phyloP scores from a whole-genome alignment of 2,329 filamentous ascomycete genomes.

The Aureobasidium sp. region DNA sequence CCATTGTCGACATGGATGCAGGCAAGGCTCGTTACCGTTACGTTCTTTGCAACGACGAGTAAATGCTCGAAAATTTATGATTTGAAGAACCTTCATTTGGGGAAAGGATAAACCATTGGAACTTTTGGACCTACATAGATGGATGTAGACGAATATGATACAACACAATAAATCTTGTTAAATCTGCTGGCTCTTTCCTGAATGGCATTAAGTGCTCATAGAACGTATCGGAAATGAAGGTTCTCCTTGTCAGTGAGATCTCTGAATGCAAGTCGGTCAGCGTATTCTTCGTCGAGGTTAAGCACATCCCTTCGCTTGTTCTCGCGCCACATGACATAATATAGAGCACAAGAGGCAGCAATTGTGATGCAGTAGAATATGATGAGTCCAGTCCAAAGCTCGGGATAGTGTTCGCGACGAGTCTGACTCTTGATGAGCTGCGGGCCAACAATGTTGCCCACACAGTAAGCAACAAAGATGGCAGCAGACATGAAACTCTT shows the following conservation, averaged over 20 bases:
- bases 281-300: slow-evolving; percentile 49
- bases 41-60: slow-evolving; percentile 28
- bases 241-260: slow-evolving; percentile 52
- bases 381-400: slow-evolving; percentile 62
- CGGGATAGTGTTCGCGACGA: slow-evolving; percentile 58
- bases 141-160: background rate
- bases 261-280: slow-evolving; percentile 54
- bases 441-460: slow-evolving; percentile 69
- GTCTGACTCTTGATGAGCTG: slow-evolving; percentile 62
- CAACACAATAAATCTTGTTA: background rate
- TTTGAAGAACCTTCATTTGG: background rate
- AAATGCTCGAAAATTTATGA: background rate
- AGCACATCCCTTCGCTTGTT: slow-evolving; percentile 46
- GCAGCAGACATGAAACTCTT: slow-evolving; percentile 68
- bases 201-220: background rate
- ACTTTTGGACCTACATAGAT: background rate
- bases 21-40: slow-evolving; percentile 43
- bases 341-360: slow-evolving; percentile 46
- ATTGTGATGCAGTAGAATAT: slow-evolving; percentile 62
- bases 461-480: slow-evolving; percentile 67
- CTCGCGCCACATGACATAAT: slow-evolving; percentile 50
- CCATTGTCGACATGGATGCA: slow-evolving; percentile 47
- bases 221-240: slow-evolving; percentile 44
- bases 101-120: background rate
- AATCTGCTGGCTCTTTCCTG: background rate